Evolutionary conservation across 2,329 filamentous ascomycete genomes (phyloP), one percentile per base, ranked within the genome.

Genomic region (Proliferodiscus dingleyae): DNA sequence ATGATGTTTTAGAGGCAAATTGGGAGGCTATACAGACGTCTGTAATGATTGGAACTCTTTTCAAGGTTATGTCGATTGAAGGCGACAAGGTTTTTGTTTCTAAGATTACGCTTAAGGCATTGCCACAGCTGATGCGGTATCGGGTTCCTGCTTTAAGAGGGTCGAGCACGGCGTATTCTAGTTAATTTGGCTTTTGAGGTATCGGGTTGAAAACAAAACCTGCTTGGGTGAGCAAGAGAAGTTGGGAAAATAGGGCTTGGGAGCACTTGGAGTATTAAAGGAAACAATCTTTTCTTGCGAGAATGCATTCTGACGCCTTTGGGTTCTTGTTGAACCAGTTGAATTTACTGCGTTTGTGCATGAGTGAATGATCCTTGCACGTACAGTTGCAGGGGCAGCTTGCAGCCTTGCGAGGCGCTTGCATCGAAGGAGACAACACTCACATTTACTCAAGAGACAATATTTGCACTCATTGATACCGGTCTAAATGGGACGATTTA

Each of bases 1-100:
- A 28, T 9, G 33, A 23, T 28, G 23, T 37, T 44, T 30, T 37
- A 21, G 41, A 29, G 26, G 33, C 32, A 36, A 43, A 43, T 43
- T 37, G 19, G 30, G 41, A 43, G 18, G 41, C 19, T 10, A 24
- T 36, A 23, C 21, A 43, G 18, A 43, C 26, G 29, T 29, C 41
- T 36, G 23, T 43, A 30, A 36, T 34, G 29, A 34, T 36, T 16
- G 41, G 41, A 23, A 43, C 29, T 32, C 29, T 32, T 32, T 32
- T 32, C 29, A 32, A 32, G 29, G 29, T 32, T 32, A 32, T 32
- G 29, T 32, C 29, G 29, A 32, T 32, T 32, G 29, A 32, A 32
- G 29, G 29, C 29, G 29, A 32, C 29, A 32, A 32, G 29, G 29
- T 32, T 32, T 32, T 32, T 32, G 29, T 32, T 32, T 32, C 29